A percentile compares a stretch with the other conserved stretches of the same genome.
phyloP scores from a whole-genome alignment of 768 basidiomycete genomes.

The Rhizopogon vulgaris region DNA sequence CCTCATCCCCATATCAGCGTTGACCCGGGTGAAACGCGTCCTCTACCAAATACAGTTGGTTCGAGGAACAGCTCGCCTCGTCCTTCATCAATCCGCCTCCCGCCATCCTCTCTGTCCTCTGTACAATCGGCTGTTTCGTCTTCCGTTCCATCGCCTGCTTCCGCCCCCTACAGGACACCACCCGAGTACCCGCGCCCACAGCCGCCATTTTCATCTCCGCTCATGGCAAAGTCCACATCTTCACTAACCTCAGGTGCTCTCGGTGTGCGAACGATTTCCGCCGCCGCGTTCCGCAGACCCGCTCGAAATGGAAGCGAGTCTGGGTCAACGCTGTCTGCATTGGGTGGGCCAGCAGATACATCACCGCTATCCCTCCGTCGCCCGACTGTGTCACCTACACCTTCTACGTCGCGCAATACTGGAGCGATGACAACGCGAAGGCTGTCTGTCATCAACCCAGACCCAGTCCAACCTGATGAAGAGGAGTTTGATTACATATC shows the following conservation, averaged over 20 bases:
- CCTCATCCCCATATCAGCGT: conserved; percentile 27
- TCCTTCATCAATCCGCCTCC: conserved; percentile 6
- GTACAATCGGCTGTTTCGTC: background rate
- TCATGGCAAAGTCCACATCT: conserved; percentile 27
- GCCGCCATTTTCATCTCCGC: conserved; percentile 24
- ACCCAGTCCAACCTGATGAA: conserved; percentile 20
- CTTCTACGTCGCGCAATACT: conserved; percentile 7
- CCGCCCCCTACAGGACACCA: conserved; percentile 36
- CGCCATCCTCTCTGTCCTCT: background rate
- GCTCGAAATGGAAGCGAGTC: conserved; percentile 19
- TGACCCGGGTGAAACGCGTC: conserved; percentile 3
- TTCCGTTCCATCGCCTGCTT: background rate
- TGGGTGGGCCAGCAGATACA: conserved; percentile 32
- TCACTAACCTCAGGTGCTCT: conserved; percentile 25
- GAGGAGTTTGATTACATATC: conserved; percentile 55
- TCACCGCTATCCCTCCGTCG: conserved; percentile 45
- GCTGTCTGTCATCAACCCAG: conserved; percentile 24
- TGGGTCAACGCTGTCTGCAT: conserved; percentile 9
- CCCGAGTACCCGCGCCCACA: conserved; percentile 39
- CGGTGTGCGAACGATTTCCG: conserved; percentile 57
- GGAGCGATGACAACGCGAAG: conserved; percentile 13
- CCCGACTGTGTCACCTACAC: conserved; percentile 33
- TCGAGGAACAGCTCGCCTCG: conserved; percentile 6
- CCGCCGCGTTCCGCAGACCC: conserved; percentile 66
- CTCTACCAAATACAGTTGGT: background rate